Evolutionary conservation across 139 green algal genomes (phyloP).

Genomic region (Cymbomonas tetramitiformis): DNA sequence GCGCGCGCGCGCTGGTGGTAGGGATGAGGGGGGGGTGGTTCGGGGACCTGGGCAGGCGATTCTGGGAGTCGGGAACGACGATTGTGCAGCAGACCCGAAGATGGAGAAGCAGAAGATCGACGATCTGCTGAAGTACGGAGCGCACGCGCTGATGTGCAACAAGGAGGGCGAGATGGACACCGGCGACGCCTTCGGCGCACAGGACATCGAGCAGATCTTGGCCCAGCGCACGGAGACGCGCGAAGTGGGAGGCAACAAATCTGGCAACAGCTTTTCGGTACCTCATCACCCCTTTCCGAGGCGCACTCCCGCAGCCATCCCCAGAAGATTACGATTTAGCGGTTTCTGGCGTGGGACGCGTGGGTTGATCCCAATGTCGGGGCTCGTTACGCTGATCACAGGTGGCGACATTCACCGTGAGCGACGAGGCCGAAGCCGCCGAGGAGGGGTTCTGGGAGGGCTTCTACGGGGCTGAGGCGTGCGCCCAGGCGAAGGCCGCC

Average conservation of each 20-base stretch:
- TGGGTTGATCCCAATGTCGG: too few relatives aligned
- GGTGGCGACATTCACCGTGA: too few relatives aligned
- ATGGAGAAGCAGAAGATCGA: constrained; percentile 49
- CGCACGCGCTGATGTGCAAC: constrained; percentile 35
- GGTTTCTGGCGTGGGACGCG: too few relatives aligned
- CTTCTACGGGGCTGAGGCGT: too few relatives aligned
- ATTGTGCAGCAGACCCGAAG: constrained; percentile 26
- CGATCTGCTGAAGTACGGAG: constrained; percentile 65
- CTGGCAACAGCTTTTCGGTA: constrained; percentile 70
- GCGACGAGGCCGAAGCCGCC: too few relatives aligned
- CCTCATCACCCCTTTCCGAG: constrained; percentile 60
- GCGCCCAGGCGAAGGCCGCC: too few relatives aligned
- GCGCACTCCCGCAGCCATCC: too few relatives aligned
- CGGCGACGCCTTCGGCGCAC: constrained; percentile 38
- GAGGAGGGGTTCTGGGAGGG: too few relatives aligned
- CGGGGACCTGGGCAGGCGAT: neutral
- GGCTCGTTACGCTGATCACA: too few relatives aligned
- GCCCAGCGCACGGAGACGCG: constrained; percentile 64
- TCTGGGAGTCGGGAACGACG: neutral
- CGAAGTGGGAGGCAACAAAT: constrained; percentile 52
- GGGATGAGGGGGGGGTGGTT: neutral
- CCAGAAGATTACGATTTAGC: too few relatives aligned
- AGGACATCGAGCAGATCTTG: constrained; percentile 79
- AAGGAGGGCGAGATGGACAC: constrained; percentile 10
- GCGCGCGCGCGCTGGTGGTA: constrained; percentile 42